Percentiles rank a stretch among this genome's conserved stretches.
Evolutionary conservation across 2,329 filamentous ascomycete species (phyloP).

Genomic region (Rutstroemia sp.): DNA sequence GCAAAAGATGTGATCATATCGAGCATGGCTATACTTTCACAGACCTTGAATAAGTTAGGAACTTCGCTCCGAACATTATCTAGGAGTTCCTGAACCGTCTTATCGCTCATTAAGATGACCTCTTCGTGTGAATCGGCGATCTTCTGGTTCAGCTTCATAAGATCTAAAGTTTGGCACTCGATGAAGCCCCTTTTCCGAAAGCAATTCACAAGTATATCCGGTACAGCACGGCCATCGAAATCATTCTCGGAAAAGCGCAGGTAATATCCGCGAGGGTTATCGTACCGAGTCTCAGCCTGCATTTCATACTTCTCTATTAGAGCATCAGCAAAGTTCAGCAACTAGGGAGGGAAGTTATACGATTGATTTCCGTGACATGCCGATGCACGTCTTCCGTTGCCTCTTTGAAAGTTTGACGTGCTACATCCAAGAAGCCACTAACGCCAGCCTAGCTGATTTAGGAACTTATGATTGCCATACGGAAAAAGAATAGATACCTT

Average conservation of each 20-base stretch:
- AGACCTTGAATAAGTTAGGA: conserved; percentile 70
- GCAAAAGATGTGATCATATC: conserved; percentile 80
- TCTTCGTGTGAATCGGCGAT: conserved; percentile 78
- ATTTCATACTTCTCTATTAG: conserved; percentile 40
- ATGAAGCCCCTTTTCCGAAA: conserved; percentile 65
- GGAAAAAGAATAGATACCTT: conserved; percentile 42
- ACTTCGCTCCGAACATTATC: conserved; percentile 64
- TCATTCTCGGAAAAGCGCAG: conserved; percentile 58
- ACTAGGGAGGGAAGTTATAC: conserved; percentile 35
- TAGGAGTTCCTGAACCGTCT: conserved; percentile 64
- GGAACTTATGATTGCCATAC: neutral
- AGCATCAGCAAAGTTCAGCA: neutral
- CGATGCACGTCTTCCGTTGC: conserved; percentile 70
- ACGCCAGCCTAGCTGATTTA: conserved; percentile 54
- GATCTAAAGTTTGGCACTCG: conserved; percentile 79
- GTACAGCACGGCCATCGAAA: conserved; percentile 52
- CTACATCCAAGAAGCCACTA: conserved; percentile 80
- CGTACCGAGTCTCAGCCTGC: conserved; percentile 62
- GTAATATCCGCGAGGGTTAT: conserved; percentile 72
- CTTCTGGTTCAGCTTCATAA: conserved; percentile 73
- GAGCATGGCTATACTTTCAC: conserved; percentile 76
- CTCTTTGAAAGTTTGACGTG: conserved; percentile 84
- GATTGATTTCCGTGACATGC: conserved; percentile 59
- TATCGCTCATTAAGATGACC: conserved; percentile 75
- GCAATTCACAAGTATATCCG: conserved; percentile 69